phyloP scores from a whole-genome alignment of 176 grass and related monocot species.

The Oropetium thomaeum region DNA sequence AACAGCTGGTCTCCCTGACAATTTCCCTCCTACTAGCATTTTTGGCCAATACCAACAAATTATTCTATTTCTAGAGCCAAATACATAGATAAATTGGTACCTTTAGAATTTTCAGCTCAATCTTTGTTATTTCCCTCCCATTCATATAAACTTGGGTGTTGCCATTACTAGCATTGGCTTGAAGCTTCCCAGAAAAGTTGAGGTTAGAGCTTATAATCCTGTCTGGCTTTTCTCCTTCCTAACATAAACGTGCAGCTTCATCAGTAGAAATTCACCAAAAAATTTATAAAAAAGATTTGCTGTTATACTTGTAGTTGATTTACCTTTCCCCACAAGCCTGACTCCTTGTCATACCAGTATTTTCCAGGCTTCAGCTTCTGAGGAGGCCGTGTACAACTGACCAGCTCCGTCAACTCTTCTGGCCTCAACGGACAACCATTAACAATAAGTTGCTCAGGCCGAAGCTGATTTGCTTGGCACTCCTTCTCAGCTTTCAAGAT shows the following conservation, averaged over 20 bases:
- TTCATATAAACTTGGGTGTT: conserved; percentile 92
- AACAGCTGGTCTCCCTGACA: neutral
- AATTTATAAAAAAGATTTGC: neutral
- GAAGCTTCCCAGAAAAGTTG: conserved; percentile 85
- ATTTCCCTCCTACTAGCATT: neutral
- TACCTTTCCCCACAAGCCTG: conserved; percentile 93
- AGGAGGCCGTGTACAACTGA: conserved; percentile 70
- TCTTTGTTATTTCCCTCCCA: conserved; percentile 87
- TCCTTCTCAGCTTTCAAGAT: conserved; percentile 97
- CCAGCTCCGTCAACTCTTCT: conserved; percentile 77
- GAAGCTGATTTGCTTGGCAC: conserved; percentile 89
- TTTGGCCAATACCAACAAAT: neutral
- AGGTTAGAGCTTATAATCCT: conserved; percentile 82
- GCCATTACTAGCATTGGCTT: conserved; percentile 74
- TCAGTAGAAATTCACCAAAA: neutral
- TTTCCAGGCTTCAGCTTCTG: conserved; percentile 84
- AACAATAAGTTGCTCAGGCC: conserved; percentile 76
- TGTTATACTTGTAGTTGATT: neutral
- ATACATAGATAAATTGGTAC: conserved; percentile 39
- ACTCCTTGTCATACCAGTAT: conserved; percentile 98
- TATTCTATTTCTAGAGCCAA: conserved; percentile 2
- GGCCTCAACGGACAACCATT: conserved; percentile 62
- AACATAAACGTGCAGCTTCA: conserved; percentile 8
- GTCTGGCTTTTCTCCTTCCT: conserved; percentile 91
- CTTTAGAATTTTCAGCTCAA: conserved; percentile 75